Evolutionary conservation across 192 early-diverging fungal species (phyloP).

Genomic region (Mortierella alpina): DNA sequence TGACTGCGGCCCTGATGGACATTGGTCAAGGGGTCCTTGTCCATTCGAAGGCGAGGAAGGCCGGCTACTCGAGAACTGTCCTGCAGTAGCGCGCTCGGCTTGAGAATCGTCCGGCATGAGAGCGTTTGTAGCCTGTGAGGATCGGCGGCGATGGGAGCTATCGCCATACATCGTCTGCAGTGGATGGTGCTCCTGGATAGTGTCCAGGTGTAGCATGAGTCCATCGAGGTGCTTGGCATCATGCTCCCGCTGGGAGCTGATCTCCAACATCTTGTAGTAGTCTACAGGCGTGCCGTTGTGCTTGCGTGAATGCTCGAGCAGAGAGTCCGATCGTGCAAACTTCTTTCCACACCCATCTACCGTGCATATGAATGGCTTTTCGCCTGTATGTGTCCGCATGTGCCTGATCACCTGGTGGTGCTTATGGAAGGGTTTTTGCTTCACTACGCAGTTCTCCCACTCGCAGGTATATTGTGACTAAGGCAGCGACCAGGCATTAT

Average conservation of each 20-base stretch:
- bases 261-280: conserved; percentile 49
- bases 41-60: too few species aligned
- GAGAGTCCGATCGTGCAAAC: conserved; percentile 82
- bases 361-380: conserved; percentile 76
- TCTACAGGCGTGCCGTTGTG: conserved; percentile 56
- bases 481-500: too few species aligned
- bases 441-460: conserved; percentile 63
- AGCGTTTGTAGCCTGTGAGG: too few species aligned
- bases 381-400: conserved; percentile 80
- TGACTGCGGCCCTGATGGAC: too few species aligned
- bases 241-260: conserved; percentile 42
- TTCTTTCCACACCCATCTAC: conserved; percentile 74
- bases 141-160: too few species aligned
- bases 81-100: too few species aligned
- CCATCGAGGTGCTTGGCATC: conserved; percentile 48
- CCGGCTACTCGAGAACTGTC: too few species aligned
- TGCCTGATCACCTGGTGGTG: conserved; percentile 81
- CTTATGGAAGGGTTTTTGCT: conserved; percentile 74
- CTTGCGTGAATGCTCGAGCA: conserved; percentile 72
- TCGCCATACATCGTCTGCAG: background rate
- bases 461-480: conserved; percentile 63
- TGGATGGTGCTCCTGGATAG: conserved; percentile 45
- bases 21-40: too few species aligned
- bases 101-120: too few species aligned
- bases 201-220: conserved; percentile 43